Evolutionary conservation across 1,139 yeast genomes (phyloP), one percentile per base, ranked within the genome.

Genomic region (Geotrichum australiense): DNA sequence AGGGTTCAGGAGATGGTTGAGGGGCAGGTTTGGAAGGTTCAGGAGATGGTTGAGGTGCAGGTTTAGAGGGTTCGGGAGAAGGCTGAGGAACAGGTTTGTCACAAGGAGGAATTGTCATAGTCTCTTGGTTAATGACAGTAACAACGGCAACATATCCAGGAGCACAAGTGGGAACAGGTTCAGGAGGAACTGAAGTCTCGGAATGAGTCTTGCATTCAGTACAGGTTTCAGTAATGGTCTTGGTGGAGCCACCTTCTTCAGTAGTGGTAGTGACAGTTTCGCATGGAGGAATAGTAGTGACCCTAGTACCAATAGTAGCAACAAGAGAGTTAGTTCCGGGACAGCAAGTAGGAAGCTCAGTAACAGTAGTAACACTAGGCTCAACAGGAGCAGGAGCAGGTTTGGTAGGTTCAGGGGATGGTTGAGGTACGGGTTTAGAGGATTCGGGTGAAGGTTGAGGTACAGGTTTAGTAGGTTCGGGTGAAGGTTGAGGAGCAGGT

Each of bases 391-490:
- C n/a, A n/a, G 16, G 24, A 18, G 21, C 37, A 5, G 36, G 15
- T 5, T 18, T n/a, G n/a, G n/a, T n/a, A n/a, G n/a, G n/a, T n/a
- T n/a, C n/a, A n/a, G n/a, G n/a, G n/a, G 12, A 23, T 4, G 4
- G 14, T 10, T 12, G 18, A 15, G 19, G 5, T 5, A 7, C 27
- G 4, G 21, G 15, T 3, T 25, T 12, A 23, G 36, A 19, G 16
- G 36, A 15, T 5, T 12, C 33, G 31, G 21, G 21, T 30, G 35
- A 10, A n/a, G 29, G 29, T n/a, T 26, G 12, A 26, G 29, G 29
- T 26, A 11, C 12, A 37, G 42, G 12, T 5, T 12, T 18, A 12
- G 35, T 21, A 23, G 29, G 21, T 21, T 4, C 16, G 21, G 39
- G 18, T 27, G 34, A 4, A 19, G 28, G 14, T 14, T 18, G 23